These are phyloP conservation scores for Kodamaea jinghongensis DNA, from an alignment of 805 yeast genomes.

Conservation along the genomic window DNA sequence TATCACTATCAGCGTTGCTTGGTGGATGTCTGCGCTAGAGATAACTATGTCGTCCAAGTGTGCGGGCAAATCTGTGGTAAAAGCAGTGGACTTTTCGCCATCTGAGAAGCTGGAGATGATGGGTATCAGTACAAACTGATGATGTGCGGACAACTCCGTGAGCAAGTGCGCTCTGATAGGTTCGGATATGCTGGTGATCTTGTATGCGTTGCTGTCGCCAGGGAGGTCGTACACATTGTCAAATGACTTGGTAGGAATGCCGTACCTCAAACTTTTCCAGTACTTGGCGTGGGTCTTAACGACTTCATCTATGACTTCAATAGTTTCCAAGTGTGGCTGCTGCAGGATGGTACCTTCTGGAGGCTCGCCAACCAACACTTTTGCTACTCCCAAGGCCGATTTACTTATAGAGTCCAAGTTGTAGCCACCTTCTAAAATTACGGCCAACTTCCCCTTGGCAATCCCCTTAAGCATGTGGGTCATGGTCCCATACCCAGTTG, in stretches of 20 bases:
- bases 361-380: slow-evolving; percentile 90
- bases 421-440: slow-evolving; percentile 94
- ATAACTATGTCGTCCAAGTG: slow-evolving; percentile 62
- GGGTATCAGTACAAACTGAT: slow-evolving; percentile 68
- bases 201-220: slow-evolving; percentile 20
- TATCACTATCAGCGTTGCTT: slow-evolving; percentile 61
- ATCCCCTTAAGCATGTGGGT: slow-evolving; percentile 84
- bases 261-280: slow-evolving; percentile 84
- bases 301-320: slow-evolving; percentile 80
- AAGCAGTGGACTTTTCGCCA: slow-evolving; percentile 20
- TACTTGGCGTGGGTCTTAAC: slow-evolving; percentile 74
- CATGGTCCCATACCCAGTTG: slow-evolving; percentile 96
- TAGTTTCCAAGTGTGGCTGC: slow-evolving; percentile 72
- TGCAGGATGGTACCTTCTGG: slow-evolving; percentile 71
- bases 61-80: slow-evolving; percentile 42
- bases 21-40: slow-evolving; percentile 68
- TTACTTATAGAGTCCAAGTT: slow-evolving; percentile 86
- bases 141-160: slow-evolving; percentile 49
- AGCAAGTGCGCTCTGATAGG: slow-evolving; percentile 75
- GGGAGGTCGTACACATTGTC: slow-evolving; percentile 42
- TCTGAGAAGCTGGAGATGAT: slow-evolving; percentile 36
- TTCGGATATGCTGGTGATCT: slow-evolving; percentile 58
- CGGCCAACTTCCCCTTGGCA: slow-evolving; percentile 86
- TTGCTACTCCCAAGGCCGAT: slow-evolving; percentile 89
- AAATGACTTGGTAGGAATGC: slow-evolving; percentile 41